Conservation (phyloP, 805 yeast species). For the Candida xiaguanensis region DNA sequence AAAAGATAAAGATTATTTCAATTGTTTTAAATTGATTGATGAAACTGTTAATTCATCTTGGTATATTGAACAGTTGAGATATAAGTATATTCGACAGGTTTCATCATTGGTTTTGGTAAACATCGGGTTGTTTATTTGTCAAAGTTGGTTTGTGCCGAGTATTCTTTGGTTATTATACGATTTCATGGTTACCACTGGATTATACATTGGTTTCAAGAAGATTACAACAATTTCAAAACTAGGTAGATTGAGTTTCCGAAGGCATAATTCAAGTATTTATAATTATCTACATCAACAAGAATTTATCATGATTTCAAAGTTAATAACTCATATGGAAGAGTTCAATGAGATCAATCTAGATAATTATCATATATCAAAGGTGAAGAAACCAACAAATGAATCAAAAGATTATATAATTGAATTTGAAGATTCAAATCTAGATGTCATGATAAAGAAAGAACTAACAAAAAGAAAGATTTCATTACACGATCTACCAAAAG, state of each 20-base stretch:
- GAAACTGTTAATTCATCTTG: constrained; percentile 16
- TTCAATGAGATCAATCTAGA: constrained; percentile 36
- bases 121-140: background rate
- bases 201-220: constrained; percentile 5
- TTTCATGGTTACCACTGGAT: constrained; percentile 2
- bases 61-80: constrained; percentile 10
- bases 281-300: constrained; percentile 30
- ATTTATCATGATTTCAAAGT: constrained; percentile 26
- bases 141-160: constrained; percentile 8
- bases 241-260: constrained; percentile 37
- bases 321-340: constrained; percentile 41
- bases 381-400: constrained; percentile 15
- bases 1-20: constrained; percentile 24
- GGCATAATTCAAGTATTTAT: constrained; percentile 23
- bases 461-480: constrained; percentile 29
- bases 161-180: constrained; percentile 12
- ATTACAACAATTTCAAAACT: constrained; percentile 1
- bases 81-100: background rate
- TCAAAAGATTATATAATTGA: constrained; percentile 24
- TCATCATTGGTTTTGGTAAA: background rate
- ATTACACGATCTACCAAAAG: constrained; percentile 35
- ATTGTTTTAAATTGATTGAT: constrained; percentile 25
- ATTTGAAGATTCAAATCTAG: constrained; percentile 6
- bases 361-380: constrained; percentile 35
- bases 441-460: constrained; percentile 14